phyloP scores from a whole-genome alignment of 306 rosid species.

The Quercus variabilis region DNA sequence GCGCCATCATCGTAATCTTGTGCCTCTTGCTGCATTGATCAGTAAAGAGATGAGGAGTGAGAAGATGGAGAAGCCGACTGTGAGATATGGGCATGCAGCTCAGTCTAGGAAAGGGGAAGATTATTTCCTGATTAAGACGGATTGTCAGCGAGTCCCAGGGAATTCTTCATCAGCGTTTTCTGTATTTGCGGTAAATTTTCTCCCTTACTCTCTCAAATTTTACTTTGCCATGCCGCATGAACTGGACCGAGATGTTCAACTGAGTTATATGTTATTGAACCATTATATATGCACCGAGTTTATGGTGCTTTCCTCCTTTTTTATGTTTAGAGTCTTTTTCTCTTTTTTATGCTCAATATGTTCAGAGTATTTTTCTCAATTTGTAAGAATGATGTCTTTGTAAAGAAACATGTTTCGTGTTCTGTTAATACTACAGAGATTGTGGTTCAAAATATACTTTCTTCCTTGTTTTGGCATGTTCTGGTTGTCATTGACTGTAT shows the following conservation, averaged over 20 bases:
- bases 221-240: not conserved
- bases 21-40: conserved; percentile 89
- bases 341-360: too few relatives aligned
- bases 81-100: conserved; percentile 79
- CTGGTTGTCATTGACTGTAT: not conserved
- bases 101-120: conserved; percentile 96
- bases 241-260: conserved; percentile 6
- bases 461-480: too few relatives aligned
- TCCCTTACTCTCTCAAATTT: not conserved
- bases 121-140: conserved; percentile 74
- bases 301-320: not conserved
- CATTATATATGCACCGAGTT: not conserved
- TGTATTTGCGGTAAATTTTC: conserved; percentile 72
- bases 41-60: conserved; percentile 85
- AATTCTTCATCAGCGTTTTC: conserved; percentile 73
- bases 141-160: conserved; percentile 78
- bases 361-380: not conserved
- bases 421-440: too few relatives aligned
- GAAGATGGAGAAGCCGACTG: conserved; percentile 88
- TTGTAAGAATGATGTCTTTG: not conserved
- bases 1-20: conserved; percentile 63
- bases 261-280: conserved; percentile 3
- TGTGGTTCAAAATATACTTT: too few relatives aligned
- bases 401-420: too few relatives aligned
- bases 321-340: not conserved